A percentile compares a stretch with the other conserved stretches of the same genome.
phyloP scores from a whole-genome alignment of 805 yeast genomes.

The Ogataea pini region DNA sequence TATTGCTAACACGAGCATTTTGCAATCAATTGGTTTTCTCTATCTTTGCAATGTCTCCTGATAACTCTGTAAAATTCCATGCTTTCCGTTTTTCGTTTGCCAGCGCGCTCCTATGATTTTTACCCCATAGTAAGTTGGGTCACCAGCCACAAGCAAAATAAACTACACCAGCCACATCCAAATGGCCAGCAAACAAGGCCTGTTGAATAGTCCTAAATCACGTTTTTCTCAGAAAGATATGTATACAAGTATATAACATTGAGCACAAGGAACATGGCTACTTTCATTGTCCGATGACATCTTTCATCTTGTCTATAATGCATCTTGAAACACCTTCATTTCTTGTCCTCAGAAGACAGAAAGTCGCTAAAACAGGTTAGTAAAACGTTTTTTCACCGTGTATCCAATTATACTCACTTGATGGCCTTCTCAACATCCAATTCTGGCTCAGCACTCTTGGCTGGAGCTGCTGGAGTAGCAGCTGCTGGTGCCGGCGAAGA shows the following conservation, averaged over 20 bases:
- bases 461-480: constrained; percentile 65
- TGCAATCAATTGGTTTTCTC: constrained; percentile 1
- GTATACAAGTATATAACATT: neutral
- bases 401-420: constrained; percentile 27
- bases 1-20: constrained; percentile 74
- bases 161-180: neutral
- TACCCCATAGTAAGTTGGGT: constrained; percentile 6
- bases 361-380: constrained; percentile 24
- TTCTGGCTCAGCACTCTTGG: constrained; percentile 26
- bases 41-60: neutral
- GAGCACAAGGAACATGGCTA: neutral
- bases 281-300: neutral
- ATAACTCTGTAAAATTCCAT: neutral
- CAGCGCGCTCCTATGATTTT: neutral
- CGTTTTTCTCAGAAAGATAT: neutral
- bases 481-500: constrained; percentile 38
- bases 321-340: constrained; percentile 8
- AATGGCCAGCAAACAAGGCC: neutral
- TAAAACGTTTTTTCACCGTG: neutral
- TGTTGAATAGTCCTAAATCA: neutral
- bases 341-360: constrained; percentile 29
- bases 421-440: constrained; percentile 36
- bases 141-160: neutral
- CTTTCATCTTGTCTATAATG: neutral
- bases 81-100: constrained; percentile 3